These are phyloP conservation scores for Teunomyces atbi DNA, from an alignment of 805 yeast genomes.

Conservation along the genomic window DNA sequence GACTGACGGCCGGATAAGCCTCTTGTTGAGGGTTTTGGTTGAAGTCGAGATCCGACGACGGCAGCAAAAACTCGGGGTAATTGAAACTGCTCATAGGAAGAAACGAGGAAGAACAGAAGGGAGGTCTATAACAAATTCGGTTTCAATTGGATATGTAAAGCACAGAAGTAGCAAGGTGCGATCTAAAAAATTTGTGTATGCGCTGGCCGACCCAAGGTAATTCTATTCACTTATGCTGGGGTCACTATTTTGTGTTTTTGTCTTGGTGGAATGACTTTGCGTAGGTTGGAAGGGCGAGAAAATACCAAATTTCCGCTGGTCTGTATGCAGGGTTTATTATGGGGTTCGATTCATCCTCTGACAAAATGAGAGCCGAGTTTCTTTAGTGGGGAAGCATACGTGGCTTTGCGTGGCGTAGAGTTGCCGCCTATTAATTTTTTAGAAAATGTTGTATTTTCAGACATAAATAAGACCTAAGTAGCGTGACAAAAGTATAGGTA, in stretches of 20 bases:
- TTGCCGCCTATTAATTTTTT: not conserved
- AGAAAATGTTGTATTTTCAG: not conserved
- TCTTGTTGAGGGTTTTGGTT: not conserved
- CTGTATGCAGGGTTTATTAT: slow-evolving; percentile 1
- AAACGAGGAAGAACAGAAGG: slow-evolving; percentile 14
- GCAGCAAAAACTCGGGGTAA: slow-evolving; percentile 34
- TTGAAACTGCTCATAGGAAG: slow-evolving; percentile 19
- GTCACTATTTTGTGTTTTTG: slow-evolving; percentile 1
- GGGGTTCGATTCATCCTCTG: slow-evolving; percentile 2
- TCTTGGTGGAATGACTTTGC: slow-evolving; percentile 4
- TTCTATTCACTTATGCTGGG: slow-evolving; percentile 1
- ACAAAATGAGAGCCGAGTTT: not conserved
- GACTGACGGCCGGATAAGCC: too few relatives aligned
- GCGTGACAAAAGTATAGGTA: not conserved
- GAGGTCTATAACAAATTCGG: not conserved
- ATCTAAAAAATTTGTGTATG: not conserved
- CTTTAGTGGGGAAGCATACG: not conserved
- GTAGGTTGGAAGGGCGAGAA: not conserved
- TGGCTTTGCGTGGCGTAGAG: not conserved
- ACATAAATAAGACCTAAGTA: not conserved
- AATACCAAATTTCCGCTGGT: not conserved
- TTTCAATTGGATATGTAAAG: not conserved
- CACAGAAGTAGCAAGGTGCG: not conserved
- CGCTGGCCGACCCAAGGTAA: not conserved
- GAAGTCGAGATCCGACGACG: slow-evolving; percentile 7